Percentiles rank a stretch among this genome's conserved stretches.
phyloP scores from a whole-genome alignment of 768 basidiomycete genomes.

The Suillus variegatus region DNA sequence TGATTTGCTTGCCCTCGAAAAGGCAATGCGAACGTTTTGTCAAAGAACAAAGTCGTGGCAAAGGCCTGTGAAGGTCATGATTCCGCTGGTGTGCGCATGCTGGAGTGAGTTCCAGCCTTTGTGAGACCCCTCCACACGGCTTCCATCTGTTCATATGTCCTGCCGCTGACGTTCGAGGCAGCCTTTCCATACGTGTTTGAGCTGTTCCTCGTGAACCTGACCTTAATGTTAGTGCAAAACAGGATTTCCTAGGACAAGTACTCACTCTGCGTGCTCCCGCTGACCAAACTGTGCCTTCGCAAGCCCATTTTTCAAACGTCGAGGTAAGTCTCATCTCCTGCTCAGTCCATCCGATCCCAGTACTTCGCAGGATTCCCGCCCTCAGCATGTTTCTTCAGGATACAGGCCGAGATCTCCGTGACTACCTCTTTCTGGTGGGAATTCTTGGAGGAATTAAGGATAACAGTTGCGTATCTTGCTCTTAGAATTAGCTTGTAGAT shows the following conservation, averaged over 20 bases:
- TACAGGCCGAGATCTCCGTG: conserved; percentile 12
- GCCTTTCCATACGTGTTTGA: conserved; percentile 29
- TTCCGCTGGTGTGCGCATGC: conserved; percentile 21
- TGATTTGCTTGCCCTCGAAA: background rate
- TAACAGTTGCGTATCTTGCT: conserved; percentile 15
- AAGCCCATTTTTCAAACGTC: conserved; percentile 18
- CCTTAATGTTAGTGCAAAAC: background rate
- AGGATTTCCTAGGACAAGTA: no score
- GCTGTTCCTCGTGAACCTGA: conserved; percentile 29
- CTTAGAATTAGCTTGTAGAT: conserved; percentile 3
- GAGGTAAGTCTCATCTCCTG: conserved; percentile 17
- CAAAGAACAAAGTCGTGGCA: conserved; percentile 25
- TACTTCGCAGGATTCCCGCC: conserved; percentile 16
- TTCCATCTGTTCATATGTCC: conserved; percentile 27
- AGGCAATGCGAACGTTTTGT: conserved; percentile 19
- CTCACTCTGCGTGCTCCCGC: conserved; percentile 21
- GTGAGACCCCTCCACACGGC: conserved; percentile 31
- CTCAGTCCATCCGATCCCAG: conserved; percentile 15
- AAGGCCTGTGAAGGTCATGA: conserved; percentile 19
- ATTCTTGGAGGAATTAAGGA: conserved; percentile 18
- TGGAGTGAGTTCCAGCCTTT: conserved; percentile 29
- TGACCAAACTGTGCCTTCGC: conserved; percentile 18
- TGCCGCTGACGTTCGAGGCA: conserved; percentile 22
- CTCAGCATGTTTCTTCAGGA: conserved; percentile 14
- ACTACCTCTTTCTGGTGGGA: conserved; percentile 8